These are phyloP conservation scores for Tricholoma saponaceum DNA, from an alignment of 768 basidiomycete species.

Conservation along the genomic window DNA sequence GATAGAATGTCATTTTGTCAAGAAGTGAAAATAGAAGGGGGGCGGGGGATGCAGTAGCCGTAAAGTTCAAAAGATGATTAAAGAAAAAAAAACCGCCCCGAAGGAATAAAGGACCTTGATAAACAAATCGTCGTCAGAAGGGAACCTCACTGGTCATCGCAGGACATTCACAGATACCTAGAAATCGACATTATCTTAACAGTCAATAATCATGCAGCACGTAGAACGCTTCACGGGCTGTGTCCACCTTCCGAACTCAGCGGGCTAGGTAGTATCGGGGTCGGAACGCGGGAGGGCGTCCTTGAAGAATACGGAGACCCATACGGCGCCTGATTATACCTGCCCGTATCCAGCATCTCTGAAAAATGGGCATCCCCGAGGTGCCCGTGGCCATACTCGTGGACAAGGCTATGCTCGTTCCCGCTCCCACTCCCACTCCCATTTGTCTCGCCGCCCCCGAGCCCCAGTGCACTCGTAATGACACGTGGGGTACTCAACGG, in stretches of 20 bases:
- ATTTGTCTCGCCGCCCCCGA: slow-evolving; percentile 20
- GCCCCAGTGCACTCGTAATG: slow-evolving; percentile 46
- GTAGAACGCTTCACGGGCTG: not conserved
- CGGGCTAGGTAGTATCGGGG: slow-evolving; percentile 16
- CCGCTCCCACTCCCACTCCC: slow-evolving; percentile 1
- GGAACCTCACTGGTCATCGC: not conserved
- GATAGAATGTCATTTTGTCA: not conserved
- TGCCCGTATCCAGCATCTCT: slow-evolving; percentile 31
- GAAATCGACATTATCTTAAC: not conserved
- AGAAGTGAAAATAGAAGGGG: not conserved
- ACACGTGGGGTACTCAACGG: slow-evolving; percentile 48
- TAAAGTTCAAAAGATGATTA: not conserved
- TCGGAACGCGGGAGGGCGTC: slow-evolving; percentile 28
- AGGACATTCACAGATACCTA: slow-evolving; percentile 3
- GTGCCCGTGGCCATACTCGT: not conserved
- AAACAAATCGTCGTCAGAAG: slow-evolving; percentile 1
- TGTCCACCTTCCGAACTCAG: slow-evolving; percentile 3
- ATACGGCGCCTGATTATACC: slow-evolving; percentile 36
- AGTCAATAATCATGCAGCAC: not conserved
- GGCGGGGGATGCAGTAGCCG: not conserved
- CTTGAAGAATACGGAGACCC: slow-evolving; percentile 39
- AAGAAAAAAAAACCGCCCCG: not conserved
- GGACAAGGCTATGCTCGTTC: not conserved
- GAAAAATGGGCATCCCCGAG: slow-evolving; percentile 7
- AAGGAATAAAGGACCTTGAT: slow-evolving; percentile 1